Percentiles rank a stretch among this genome's conserved stretches.
These are phyloP conservation scores for Tulasnella sp. DNA, from an alignment of 768 basidiomycete species.

Conservation along the genomic window DNA sequence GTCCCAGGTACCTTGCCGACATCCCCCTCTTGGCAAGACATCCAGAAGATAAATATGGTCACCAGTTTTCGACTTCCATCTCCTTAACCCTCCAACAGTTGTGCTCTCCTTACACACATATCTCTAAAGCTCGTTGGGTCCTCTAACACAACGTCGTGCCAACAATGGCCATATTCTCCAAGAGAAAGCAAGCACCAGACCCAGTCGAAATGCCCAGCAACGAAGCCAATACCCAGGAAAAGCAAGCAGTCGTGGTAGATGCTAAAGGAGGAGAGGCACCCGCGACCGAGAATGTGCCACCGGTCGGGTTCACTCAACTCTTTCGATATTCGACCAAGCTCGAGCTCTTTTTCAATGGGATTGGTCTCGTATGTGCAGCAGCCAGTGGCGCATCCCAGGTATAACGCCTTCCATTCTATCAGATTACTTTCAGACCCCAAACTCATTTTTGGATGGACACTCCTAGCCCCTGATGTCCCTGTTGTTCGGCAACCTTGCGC, in stretches of 20 bases:
- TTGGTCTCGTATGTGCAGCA: conserved; percentile 30
- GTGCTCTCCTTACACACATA: neutral
- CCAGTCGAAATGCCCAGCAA: neutral
- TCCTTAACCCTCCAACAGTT: neutral
- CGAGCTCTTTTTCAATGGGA: conserved; percentile 26
- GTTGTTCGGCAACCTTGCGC: conserved; percentile 27
- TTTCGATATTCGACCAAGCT: conserved; percentile 29
- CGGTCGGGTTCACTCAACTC: conserved; percentile 23
- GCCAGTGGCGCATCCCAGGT: conserved; percentile 16
- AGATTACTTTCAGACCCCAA: too few species aligned
- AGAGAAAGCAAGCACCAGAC: neutral
- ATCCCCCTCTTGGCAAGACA: neutral
- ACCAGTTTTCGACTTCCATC: neutral
- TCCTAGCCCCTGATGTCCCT: conserved; percentile 20
- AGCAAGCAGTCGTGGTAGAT: neutral
- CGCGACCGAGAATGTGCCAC: neutral
- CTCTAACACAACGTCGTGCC: neutral
- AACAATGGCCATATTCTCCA: neutral
- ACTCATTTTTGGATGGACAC: neutral
- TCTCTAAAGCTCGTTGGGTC: neutral
- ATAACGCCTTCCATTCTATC: conserved; percentile 23
- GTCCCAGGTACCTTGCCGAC: neutral
- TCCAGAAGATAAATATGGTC: neutral
- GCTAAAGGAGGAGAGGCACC: neutral
- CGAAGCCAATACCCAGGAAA: neutral